A percentile compares a stretch with the other conserved stretches of the same genome.
Evolutionary conservation across 2,329 filamentous ascomycete genomes (phyloP).

Genomic region (Ophiostoma fasciatum): DNA sequence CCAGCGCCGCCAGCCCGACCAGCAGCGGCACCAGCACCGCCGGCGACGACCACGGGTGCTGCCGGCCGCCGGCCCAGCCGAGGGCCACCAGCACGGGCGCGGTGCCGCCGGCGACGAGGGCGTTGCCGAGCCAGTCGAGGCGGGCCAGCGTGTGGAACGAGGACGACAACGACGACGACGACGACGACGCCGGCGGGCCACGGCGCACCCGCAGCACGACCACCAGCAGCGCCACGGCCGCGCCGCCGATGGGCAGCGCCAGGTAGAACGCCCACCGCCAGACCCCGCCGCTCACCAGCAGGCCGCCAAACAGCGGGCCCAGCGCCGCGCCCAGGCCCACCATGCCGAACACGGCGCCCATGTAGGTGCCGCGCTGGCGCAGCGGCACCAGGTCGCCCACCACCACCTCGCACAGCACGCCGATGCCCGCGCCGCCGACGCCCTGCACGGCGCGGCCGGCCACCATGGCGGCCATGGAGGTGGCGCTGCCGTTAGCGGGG

Average conservation of each 20-base stretch:
- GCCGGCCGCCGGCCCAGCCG: constrained; percentile 26
- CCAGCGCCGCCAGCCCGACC: constrained; percentile 23
- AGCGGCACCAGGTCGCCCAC: constrained; percentile 17
- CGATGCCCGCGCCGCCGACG: constrained; percentile 19
- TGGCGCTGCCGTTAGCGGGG: too few species aligned
- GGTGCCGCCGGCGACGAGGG: constrained; percentile 23
- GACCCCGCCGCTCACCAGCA: constrained; percentile 4
- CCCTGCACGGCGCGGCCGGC: constrained; percentile 20
- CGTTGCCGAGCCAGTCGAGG: constrained; percentile 28
- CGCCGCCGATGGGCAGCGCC: constrained; percentile 22
- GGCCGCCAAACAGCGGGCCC: constrained; percentile 11
- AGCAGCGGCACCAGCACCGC: constrained; percentile 26
- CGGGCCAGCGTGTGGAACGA: constrained; percentile 18
- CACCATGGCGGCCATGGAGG: constrained; percentile 12
- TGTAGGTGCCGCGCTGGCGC: constrained; percentile 10
- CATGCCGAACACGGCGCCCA: constrained; percentile 7
- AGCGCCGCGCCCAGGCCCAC: constrained; percentile 6
- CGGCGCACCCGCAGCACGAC: constrained; percentile 19
- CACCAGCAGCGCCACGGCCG: constrained; percentile 18
- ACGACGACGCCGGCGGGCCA: too few species aligned
- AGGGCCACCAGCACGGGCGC: constrained; percentile 27
- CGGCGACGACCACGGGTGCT: constrained; percentile 24
- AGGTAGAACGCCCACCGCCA: constrained; percentile 26
- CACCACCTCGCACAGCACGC: constrained; percentile 19
- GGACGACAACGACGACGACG: too few species aligned